phyloP scores from a whole-genome alignment of 768 basidiomycete genomes.

The Tephrocybe rancida region DNA sequence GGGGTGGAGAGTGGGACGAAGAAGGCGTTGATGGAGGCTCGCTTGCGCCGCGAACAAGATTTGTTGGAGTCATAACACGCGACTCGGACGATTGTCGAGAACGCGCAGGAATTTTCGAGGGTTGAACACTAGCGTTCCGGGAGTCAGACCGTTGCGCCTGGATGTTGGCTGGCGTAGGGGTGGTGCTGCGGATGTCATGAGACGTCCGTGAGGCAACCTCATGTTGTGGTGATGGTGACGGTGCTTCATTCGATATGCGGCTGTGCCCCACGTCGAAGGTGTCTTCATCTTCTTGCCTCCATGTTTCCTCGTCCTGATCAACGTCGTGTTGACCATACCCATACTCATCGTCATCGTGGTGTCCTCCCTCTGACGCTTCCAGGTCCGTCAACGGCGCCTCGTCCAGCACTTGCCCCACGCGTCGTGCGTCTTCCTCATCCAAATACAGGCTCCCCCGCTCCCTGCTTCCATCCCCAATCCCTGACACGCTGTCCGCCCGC shows the following conservation, averaged over 20 bases:
- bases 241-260: constrained; percentile 10
- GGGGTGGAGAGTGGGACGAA: constrained; percentile 25
- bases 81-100: constrained; percentile 50
- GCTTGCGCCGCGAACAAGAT: constrained; percentile 33
- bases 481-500: constrained; percentile 68
- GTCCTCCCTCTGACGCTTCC: constrained; percentile 50
- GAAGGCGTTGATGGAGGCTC: constrained; percentile 41
- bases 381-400: constrained; percentile 77
- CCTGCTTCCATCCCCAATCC: constrained; percentile 46
- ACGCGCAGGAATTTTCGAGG: constrained; percentile 44
- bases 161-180: constrained; percentile 38
- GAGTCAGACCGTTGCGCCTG: constrained; percentile 31
- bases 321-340: constrained; percentile 22
- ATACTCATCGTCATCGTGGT: constrained; percentile 22
- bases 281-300: constrained; percentile 1
- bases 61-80: constrained; percentile 39
- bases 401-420: constrained; percentile 64
- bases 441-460: constrained; percentile 67
- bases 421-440: constrained; percentile 55
- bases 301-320: constrained; percentile 23
- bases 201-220: constrained; percentile 17
- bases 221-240: constrained; percentile 20
- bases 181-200: constrained; percentile 39
- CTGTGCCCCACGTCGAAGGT: constrained; percentile 19
- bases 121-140: constrained; percentile 28